Percentiles rank a stretch among this genome's conserved stretches.
Conservation (phyloP, 441 rosid genomes). For the Populus tomentosa region DNA sequence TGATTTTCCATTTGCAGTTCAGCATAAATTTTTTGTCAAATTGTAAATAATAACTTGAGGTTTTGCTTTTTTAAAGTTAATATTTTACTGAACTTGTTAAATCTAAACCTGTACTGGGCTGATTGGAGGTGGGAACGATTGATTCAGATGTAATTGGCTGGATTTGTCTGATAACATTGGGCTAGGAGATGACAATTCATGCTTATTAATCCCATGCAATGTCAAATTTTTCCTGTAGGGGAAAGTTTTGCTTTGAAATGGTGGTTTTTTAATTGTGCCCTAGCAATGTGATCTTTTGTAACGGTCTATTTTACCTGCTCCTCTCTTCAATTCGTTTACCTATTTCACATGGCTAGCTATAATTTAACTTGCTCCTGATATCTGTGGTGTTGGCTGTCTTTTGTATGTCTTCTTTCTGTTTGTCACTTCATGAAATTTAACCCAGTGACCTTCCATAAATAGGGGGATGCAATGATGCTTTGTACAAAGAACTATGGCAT, state of each 20-base stretch:
- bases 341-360: not conserved
- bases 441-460: conserved; percentile 7
- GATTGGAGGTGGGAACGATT: not conserved
- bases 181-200: not conserved
- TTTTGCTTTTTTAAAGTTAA: not conserved
- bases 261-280: not conserved
- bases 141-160: not conserved
- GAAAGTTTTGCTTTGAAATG: not conserved
- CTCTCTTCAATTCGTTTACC: not conserved
- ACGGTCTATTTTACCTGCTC: not conserved
- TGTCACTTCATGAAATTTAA: not conserved
- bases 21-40: not conserved
- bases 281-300: not conserved
- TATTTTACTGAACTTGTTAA: not conserved
- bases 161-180: not conserved
- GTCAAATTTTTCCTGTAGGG: not conserved
- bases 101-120: not conserved
- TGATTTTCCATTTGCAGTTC: too few species aligned
- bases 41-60: not conserved
- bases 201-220: not conserved
- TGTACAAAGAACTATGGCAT: conserved; percentile 88
- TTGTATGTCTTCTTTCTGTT: not conserved
- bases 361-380: not conserved
- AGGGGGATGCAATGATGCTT: conserved; percentile 66
- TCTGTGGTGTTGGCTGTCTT: not conserved